Evolutionary conservation across 768 basidiomycete species (phyloP).

Genomic region (Boletellus sp.): DNA sequence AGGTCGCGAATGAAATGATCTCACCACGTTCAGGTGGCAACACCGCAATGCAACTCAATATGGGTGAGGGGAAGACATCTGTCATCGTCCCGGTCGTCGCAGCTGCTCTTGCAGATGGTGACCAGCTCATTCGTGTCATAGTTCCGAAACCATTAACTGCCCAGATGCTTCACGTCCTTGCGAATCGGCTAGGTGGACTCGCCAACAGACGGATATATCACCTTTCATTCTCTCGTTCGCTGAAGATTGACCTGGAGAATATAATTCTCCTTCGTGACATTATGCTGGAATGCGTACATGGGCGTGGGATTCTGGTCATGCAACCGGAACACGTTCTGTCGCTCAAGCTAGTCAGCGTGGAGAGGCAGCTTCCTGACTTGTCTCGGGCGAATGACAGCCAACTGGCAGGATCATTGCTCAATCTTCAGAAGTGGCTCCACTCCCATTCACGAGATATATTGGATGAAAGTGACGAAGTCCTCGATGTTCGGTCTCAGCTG

Average conservation of each 20-base stretch:
- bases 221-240: constrained; percentile 43
- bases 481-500: constrained; percentile 44
- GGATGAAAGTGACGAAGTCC: constrained; percentile 21
- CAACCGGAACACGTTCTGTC: constrained; percentile 54
- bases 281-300: constrained; percentile 33
- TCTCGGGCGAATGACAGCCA: constrained; percentile 11
- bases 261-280: constrained; percentile 24
- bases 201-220: constrained; percentile 42
- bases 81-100: constrained; percentile 44
- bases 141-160: constrained; percentile 40
- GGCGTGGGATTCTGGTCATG: constrained; percentile 40
- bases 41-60: constrained; percentile 46
- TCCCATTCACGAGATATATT: constrained; percentile 17
- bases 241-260: constrained; percentile 14
- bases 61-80: constrained; percentile 54
- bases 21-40: constrained; percentile 32
- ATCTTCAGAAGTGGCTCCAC: constrained; percentile 17
- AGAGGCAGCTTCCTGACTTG: constrained; percentile 30
- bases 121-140: constrained; percentile 42
- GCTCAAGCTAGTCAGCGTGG: constrained; percentile 41
- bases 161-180: constrained; percentile 45
- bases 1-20: constrained; percentile 45
- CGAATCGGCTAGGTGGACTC: constrained; percentile 39
- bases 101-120: constrained; percentile 38
- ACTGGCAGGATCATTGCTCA: constrained; percentile 19